A percentile compares a stretch with the other conserved stretches of the same genome.
Conservation (phyloP, 108 stramenopile genomes). For the Schizochytrium sp. region DNA sequence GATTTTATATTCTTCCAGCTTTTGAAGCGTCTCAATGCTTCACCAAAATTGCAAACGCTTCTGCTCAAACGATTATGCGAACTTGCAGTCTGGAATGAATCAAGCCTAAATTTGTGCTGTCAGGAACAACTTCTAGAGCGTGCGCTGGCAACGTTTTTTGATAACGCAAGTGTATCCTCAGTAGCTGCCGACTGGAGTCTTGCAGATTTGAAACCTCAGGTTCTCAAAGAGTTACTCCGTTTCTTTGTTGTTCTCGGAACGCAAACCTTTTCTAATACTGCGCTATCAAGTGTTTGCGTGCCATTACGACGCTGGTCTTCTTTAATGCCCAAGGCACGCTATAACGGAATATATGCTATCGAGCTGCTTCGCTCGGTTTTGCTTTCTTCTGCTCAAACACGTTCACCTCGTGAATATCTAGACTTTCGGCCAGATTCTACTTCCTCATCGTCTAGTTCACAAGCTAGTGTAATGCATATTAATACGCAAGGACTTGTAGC, state of each 20-base stretch:
- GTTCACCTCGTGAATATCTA: conserved; percentile 8
- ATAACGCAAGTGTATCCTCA: neutral
- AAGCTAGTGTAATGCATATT: neutral
- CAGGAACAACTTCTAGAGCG: neutral
- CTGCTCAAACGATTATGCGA: conserved; percentile 8
- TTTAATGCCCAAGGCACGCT: neutral
- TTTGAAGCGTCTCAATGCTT: neutral
- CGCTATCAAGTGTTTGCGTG: neutral
- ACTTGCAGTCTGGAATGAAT: neutral
- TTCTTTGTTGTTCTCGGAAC: conserved; percentile 29
- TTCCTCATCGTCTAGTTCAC: neutral
- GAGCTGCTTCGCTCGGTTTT: conserved; percentile 31
- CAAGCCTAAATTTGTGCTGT: conserved; percentile 23
- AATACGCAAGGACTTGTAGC: neutral
- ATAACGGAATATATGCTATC: conserved; percentile 1
- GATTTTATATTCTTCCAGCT: conserved; percentile 18
- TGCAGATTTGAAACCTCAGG: neutral
- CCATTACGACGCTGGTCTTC: neutral
- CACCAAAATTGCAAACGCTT: neutral
- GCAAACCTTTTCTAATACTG: conserved; percentile 47
- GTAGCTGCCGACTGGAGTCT: neutral
- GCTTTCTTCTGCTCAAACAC: neutral
- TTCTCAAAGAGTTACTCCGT: neutral
- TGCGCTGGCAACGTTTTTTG: neutral
- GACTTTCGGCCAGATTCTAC: neutral